These are phyloP conservation scores for Alternaria panax DNA, from an alignment of 2,329 filamentous ascomycete genomes.

Conservation along the genomic window DNA sequence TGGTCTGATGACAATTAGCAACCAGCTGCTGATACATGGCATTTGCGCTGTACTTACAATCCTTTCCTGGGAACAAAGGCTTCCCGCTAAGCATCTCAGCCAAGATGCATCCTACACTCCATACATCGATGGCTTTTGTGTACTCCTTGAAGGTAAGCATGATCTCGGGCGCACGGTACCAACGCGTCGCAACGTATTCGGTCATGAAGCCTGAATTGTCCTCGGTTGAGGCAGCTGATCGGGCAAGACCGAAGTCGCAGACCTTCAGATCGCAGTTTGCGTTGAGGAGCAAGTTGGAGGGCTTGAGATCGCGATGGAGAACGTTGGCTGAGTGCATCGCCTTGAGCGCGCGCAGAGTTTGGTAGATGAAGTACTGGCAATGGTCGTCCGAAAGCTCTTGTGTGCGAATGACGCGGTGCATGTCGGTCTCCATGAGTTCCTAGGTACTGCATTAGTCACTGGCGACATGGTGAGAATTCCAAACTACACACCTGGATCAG, in stretches of 20 bases:
- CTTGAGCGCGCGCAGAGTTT: slow-evolving; percentile 95
- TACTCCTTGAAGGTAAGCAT: slow-evolving; percentile 99
- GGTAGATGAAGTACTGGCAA: slow-evolving; percentile 99
- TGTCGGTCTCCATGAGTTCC: slow-evolving; percentile 99
- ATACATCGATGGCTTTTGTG: slow-evolving; percentile 98
- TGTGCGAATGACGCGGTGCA: slow-evolving; percentile 98
- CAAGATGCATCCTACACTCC: slow-evolving; percentile 97
- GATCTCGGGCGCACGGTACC: slow-evolving; percentile 98
- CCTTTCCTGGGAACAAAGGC: slow-evolving; percentile 96
- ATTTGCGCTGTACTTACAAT: slow-evolving; percentile 69
- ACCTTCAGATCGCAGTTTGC: slow-evolving; percentile 99
- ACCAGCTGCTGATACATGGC: slow-evolving; percentile 9
- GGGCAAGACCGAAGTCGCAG: slow-evolving; percentile 95
- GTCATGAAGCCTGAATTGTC: slow-evolving; percentile 99
- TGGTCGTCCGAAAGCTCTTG: slow-evolving; percentile 99
- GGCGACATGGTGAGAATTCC: not conserved
- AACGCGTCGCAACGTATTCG: slow-evolving; percentile 98
- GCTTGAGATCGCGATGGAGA: slow-evolving; percentile 95
- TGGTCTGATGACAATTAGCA: slow-evolving; percentile 69
- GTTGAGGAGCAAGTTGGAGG: slow-evolving; percentile 94
- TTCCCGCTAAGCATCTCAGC: slow-evolving; percentile 99
- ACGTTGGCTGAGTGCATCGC: slow-evolving; percentile 99
- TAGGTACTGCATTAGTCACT: slow-evolving; percentile 49
- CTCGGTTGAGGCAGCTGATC: slow-evolving; percentile 94
- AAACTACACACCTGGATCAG: slow-evolving; percentile 79